phyloP scores from a whole-genome alignment of 495 filamentous ascomycete species.

The Aspergillus taichungensis region DNA sequence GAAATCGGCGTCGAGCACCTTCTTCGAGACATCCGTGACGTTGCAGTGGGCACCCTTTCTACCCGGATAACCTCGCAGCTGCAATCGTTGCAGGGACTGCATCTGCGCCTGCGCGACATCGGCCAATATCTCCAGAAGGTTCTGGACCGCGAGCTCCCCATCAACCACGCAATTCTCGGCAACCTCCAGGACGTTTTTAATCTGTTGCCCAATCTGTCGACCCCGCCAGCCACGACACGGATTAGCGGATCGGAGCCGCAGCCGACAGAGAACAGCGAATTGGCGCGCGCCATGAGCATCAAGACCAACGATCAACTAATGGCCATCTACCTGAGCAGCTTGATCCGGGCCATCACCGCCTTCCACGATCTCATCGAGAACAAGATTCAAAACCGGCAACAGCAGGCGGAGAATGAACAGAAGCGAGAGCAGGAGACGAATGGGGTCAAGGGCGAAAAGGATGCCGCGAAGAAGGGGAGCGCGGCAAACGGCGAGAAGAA shows the following conservation, averaged over 20 bases:
- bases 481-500: slow-evolving; percentile 54
- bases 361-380: slow-evolving; percentile 99
- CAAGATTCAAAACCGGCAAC: slow-evolving; percentile 98
- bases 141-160: slow-evolving; percentile 78
- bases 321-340: slow-evolving; percentile 89
- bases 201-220: slow-evolving; percentile 90
- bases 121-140: slow-evolving; percentile 94
- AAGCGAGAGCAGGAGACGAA: slow-evolving; percentile 62
- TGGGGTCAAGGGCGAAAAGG: slow-evolving; percentile 52
- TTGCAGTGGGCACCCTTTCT: slow-evolving; percentile 95
- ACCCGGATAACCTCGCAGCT: slow-evolving; percentile 96
- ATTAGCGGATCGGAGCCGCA: slow-evolving; percentile 35
- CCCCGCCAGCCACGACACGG: slow-evolving; percentile 52
- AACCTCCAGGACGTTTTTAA: slow-evolving; percentile 99
- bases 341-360: slow-evolving; percentile 95
- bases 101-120: slow-evolving; percentile 92
- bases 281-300: slow-evolving; percentile 90
- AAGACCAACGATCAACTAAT: slow-evolving; percentile 99
- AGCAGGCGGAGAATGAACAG: slow-evolving; percentile 88
- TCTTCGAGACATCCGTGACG: slow-evolving; percentile 92
- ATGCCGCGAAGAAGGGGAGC: slow-evolving; percentile 49
- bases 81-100: slow-evolving; percentile 92
- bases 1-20: slow-evolving; percentile 98
- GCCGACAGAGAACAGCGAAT: slow-evolving; percentile 62
- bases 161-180: slow-evolving; percentile 95